Base-by-base conservation (phyloP, 768 basidiomycete genomes). In the Lactarius tabidus region DNA sequence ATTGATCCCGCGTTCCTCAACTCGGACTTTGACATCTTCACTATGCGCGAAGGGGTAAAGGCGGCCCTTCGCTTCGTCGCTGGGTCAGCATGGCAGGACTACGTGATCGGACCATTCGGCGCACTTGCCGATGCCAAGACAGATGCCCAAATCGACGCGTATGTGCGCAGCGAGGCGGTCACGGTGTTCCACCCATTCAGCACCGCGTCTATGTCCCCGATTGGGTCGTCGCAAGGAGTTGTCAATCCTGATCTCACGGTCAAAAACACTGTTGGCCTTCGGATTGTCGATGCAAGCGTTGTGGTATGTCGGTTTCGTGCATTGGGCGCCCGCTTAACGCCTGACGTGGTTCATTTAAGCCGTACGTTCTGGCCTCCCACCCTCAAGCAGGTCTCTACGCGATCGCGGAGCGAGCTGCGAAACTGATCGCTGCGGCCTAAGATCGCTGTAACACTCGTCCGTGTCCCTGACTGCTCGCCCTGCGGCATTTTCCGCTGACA, bases 181-280 rank as follows among this genome's bases (percentile, higher is more conserved):
- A 68, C 70, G 14, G 60, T 69, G 43, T 70, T 60, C 65, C 74
- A 76, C 59, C 72, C 72, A 31, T 59, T 70, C 28, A 72, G 80
- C 15, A 79, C 80, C 5, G 78, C 77, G 58, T 71, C 78, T 2
- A 82, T 84, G 80, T 71, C 79, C 39, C 75, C 78, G 7, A 69
- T 70, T 28, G 70, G 67, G 12, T 66, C 67, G 20, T 52, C 41
- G 33, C 33, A 61, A 33, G 82, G 82, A 45, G 81, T 82, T 7
- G 80, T 84, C 57, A 78, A 80, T 68, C 72, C 74, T 38, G 71
- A 77, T 48, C 69, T 80, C 26, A 67, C 71, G 15, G 81, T 84
- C 1, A 77, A 83, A 67, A 82, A 81, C 20, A 74, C 79, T 18
- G 57, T 63, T 36, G 79, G 79, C 62, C 70, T 84, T 35, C 73